A percentile compares a stretch with the other conserved stretches of the same genome.
Evolutionary conservation across 2,329 filamentous ascomycete genomes (phyloP).

Genomic region (Pyrenophora graminea): DNA sequence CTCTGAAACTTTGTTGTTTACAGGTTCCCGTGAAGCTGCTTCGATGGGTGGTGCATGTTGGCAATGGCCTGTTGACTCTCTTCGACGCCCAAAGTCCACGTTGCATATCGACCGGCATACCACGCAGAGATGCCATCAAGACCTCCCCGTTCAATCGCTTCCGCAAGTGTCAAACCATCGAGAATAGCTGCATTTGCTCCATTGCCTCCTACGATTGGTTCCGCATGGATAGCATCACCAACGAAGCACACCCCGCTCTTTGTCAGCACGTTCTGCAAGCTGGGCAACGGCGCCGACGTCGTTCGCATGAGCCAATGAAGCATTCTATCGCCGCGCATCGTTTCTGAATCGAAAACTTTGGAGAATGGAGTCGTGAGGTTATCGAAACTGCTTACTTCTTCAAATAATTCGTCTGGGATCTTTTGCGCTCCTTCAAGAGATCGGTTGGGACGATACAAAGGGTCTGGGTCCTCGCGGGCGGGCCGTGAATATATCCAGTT

Average conservation of each 20-base stretch:
- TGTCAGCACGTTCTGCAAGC: constrained; percentile 23
- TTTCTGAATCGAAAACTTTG: constrained; percentile 38
- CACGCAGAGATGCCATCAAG: neutral
- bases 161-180: constrained; percentile 42
- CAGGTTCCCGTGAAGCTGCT: neutral
- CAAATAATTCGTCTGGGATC: constrained; percentile 44
- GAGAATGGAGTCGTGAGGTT: constrained; percentile 37
- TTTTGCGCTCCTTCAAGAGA: constrained; percentile 35
- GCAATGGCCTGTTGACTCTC: neutral
- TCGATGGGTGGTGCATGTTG: neutral
- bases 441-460: constrained; percentile 43
- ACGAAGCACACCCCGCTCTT: constrained; percentile 19
- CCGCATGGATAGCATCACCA: constrained; percentile 49
- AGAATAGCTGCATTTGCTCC: constrained; percentile 48
- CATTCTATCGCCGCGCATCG: constrained; percentile 41
- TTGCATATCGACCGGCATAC: neutral
- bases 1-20: neutral
- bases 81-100: neutral
- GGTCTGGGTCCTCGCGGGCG: constrained; percentile 31
- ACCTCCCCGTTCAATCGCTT: neutral
- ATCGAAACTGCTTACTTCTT: constrained; percentile 35
- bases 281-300: constrained; percentile 17
- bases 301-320: constrained; percentile 52
- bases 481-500: constrained; percentile 50
- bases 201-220: constrained; percentile 48